phyloP scores from a whole-genome alignment of 176 grass and related monocot genomes.

The Echinochloa phyllopogon region DNA sequence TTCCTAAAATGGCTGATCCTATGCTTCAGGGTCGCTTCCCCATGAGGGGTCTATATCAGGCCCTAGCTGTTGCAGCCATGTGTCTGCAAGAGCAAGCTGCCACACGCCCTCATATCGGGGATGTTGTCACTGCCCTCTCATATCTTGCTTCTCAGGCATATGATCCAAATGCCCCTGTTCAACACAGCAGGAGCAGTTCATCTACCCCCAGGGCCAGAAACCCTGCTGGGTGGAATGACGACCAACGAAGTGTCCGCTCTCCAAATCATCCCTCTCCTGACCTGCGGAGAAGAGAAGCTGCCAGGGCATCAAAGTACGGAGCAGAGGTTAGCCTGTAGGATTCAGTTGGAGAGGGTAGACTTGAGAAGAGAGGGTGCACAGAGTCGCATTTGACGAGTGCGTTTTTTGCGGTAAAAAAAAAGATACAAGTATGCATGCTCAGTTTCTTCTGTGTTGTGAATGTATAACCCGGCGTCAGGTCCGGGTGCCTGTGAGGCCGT shows the following conservation, averaged over 20 bases:
- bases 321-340: constrained; percentile 46
- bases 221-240: constrained; percentile 35
- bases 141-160: constrained; percentile 96
- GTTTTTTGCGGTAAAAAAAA: constrained; percentile 26
- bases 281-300: constrained; percentile 50
- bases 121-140: constrained; percentile 96
- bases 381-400: constrained; percentile 35
- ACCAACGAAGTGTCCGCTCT: constrained; percentile 49
- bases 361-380: constrained; percentile 9
- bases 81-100: constrained; percentile 98
- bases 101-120: constrained; percentile 88
- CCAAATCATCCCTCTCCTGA: constrained; percentile 83
- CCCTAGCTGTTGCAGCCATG: constrained; percentile 97
- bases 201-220: constrained; percentile 70
- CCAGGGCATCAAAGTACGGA: constrained; percentile 47
- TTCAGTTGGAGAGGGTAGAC: constrained; percentile 42
- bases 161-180: constrained; percentile 70
- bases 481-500: constrained; percentile 11
- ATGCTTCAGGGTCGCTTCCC: constrained; percentile 80
- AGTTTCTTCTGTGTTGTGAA: constrained; percentile 20
- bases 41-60: constrained; percentile 95
- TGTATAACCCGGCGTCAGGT: constrained; percentile 11
- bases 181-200: constrained; percentile 60
- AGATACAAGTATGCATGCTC: constrained; percentile 15
- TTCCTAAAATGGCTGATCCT: constrained; percentile 96